A percentile compares a stretch with the other conserved stretches of the same genome.
Conservation (phyloP, 371 early-diverging fungal species). For the Mycotypha africana region DNA sequence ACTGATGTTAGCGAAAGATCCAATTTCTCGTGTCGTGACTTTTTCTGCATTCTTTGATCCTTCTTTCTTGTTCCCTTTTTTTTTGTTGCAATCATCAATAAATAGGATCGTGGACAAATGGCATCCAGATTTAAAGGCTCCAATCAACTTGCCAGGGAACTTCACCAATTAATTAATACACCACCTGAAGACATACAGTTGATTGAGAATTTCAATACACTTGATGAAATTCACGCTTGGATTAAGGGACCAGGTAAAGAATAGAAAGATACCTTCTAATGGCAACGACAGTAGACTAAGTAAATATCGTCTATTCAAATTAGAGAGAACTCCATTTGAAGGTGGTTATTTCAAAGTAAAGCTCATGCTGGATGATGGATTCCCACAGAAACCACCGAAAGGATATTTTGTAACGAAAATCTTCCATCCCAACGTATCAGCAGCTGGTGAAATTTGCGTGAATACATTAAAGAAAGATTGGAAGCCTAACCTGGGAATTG, state of each 20-base stretch:
- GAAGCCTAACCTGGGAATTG: constrained; percentile 76
- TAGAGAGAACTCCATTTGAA: constrained; percentile 75
- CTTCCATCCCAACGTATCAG: constrained; percentile 91
- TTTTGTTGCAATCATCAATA: too few species aligned
- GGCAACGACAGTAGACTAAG: neutral
- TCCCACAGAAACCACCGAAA: constrained; percentile 75
- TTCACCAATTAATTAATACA: constrained; percentile 42
- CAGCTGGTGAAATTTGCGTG: constrained; percentile 87
- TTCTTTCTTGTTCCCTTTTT: too few species aligned
- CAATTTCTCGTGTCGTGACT: too few species aligned
- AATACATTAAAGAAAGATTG: constrained; percentile 92
- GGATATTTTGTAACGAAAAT: constrained; percentile 83
- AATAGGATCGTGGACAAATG: too few species aligned
- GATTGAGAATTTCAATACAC: constrained; percentile 59
- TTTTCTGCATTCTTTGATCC: too few species aligned
- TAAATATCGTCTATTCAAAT: neutral
- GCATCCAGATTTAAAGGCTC: too few species aligned
- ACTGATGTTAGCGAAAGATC: too few species aligned
- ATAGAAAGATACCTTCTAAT: neutral
- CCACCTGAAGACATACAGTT: constrained; percentile 81
- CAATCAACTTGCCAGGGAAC: constrained; percentile 56
- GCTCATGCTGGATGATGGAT: constrained; percentile 56
- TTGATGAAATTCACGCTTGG: constrained; percentile 78
- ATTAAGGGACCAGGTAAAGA: constrained; percentile 81
- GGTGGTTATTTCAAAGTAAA: constrained; percentile 69